Evolutionary conservation across 2,329 filamentous ascomycete genomes (phyloP).

Genomic region (Phoma herbarum): DNA sequence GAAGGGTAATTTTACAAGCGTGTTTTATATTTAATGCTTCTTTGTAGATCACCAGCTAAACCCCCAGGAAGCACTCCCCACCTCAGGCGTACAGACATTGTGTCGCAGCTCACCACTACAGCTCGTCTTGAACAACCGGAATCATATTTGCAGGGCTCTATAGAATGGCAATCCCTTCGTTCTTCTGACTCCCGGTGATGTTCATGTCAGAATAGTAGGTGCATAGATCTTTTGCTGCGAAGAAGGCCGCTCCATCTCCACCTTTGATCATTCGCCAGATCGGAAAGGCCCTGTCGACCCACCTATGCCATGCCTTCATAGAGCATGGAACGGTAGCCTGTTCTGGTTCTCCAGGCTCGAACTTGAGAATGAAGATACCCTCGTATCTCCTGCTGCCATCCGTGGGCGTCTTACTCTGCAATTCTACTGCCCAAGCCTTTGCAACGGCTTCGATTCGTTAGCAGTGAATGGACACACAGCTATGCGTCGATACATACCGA

Average conservation of each 20-base stretch:
- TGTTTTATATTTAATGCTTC: neutral
- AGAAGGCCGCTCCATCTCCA: neutral
- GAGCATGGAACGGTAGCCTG: too few species aligned
- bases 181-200: neutral
- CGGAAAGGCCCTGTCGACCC: neutral
- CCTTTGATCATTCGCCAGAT: neutral
- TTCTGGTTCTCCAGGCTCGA: neutral
- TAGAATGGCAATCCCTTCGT: neutral
- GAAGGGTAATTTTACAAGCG: neutral
- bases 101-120: neutral
- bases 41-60: neutral
- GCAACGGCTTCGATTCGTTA: neutral
- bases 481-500: neutral
- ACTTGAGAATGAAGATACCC: neutral
- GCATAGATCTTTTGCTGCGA: neutral
- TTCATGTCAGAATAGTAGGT: neutral
- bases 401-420: neutral
- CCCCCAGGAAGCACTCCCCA: too few species aligned
- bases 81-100: neutral
- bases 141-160: neutral
- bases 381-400: neutral
- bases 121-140: neutral
- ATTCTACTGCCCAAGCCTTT: too few species aligned
- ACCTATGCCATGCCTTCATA: too few species aligned
- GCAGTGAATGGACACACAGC: neutral